Conservation (phyloP, 495 filamentous ascomycete species). For the Penicillium simplicissimum region DNA sequence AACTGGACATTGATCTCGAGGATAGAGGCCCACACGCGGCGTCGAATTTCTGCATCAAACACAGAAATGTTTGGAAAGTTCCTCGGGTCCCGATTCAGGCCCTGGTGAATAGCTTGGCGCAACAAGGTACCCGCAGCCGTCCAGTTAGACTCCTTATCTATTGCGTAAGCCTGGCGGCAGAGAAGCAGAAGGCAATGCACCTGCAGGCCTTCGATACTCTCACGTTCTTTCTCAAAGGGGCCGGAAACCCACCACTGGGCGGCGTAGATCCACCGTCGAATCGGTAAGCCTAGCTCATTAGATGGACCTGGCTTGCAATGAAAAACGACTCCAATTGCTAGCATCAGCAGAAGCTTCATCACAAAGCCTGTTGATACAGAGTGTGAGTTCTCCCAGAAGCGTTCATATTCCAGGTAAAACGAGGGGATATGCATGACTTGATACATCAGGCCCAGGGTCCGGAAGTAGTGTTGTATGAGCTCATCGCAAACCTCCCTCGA, state of each 20-base stretch:
- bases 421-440: constrained; percentile 58
- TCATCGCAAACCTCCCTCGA: constrained; percentile 21
- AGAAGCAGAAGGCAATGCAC: constrained; percentile 52
- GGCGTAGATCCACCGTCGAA: constrained; percentile 51
- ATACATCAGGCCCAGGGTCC: constrained; percentile 47
- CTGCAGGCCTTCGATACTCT: constrained; percentile 47
- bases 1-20: constrained; percentile 55
- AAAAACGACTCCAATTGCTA: constrained; percentile 49
- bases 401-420: constrained; percentile 51
- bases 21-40: constrained; percentile 59
- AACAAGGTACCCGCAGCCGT: constrained; percentile 50
- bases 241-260: constrained; percentile 55
- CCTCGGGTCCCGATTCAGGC: constrained; percentile 55
- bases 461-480: constrained; percentile 37
- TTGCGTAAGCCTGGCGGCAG: constrained; percentile 46
- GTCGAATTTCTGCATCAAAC: constrained; percentile 52
- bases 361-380: constrained; percentile 24
- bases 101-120: constrained; percentile 50
- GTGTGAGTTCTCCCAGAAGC: constrained; percentile 43
- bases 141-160: constrained; percentile 49
- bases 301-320: constrained; percentile 25
- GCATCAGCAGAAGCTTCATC: constrained; percentile 42
- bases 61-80: constrained; percentile 46
- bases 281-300: constrained; percentile 29
- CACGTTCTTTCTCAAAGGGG: constrained; percentile 47